These are phyloP conservation scores for Endoconidiophora laricicola DNA, from an alignment of 2,329 filamentous ascomycete genomes.

Conservation along the genomic window DNA sequence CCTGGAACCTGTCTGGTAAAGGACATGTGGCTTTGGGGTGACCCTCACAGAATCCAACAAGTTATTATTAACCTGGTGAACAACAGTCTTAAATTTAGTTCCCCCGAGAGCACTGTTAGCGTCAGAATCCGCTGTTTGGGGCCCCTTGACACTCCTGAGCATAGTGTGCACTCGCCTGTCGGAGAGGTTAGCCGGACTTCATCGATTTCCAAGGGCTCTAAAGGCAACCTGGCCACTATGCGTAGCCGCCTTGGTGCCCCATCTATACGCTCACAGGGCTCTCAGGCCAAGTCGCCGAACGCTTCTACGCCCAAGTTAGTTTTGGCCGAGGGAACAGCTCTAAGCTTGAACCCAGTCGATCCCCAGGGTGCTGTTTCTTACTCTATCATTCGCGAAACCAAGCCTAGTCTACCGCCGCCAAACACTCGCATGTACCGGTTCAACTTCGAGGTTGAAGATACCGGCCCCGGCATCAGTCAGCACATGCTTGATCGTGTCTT, in stretches of 20 bases:
- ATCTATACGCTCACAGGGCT: slow-evolving; percentile 34
- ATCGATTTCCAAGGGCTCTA: slow-evolving; percentile 33
- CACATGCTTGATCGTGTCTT: slow-evolving; percentile 71
- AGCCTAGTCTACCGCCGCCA: slow-evolving; percentile 41
- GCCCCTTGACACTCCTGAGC: slow-evolving; percentile 30
- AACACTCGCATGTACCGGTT: slow-evolving; percentile 54
- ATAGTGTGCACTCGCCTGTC: not conserved
- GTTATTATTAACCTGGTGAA: slow-evolving; percentile 88
- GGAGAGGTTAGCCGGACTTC: slow-evolving; percentile 34
- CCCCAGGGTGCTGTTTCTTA: slow-evolving; percentile 31
- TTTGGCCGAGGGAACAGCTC: slow-evolving; percentile 30
- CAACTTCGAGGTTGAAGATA: slow-evolving; percentile 80
- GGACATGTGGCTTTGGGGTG: slow-evolving; percentile 83
- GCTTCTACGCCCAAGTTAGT: slow-evolving; percentile 16
- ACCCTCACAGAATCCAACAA: slow-evolving; percentile 77
- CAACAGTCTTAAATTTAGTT: slow-evolving; percentile 85
- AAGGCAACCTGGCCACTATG: slow-evolving; percentile 20
- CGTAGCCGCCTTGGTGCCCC: slow-evolving; percentile 31
- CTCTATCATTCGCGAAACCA: slow-evolving; percentile 34
- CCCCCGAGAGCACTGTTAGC: slow-evolving; percentile 54
- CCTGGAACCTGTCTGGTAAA: slow-evolving; percentile 51
- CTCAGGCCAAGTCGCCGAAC: slow-evolving; percentile 20
- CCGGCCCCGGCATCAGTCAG: slow-evolving; percentile 68
- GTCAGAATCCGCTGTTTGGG: slow-evolving; percentile 60
- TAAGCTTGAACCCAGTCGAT: slow-evolving; percentile 47